Evolutionary conservation across 805 yeast species (phyloP).

Genomic region (Lachancea sp.): DNA sequence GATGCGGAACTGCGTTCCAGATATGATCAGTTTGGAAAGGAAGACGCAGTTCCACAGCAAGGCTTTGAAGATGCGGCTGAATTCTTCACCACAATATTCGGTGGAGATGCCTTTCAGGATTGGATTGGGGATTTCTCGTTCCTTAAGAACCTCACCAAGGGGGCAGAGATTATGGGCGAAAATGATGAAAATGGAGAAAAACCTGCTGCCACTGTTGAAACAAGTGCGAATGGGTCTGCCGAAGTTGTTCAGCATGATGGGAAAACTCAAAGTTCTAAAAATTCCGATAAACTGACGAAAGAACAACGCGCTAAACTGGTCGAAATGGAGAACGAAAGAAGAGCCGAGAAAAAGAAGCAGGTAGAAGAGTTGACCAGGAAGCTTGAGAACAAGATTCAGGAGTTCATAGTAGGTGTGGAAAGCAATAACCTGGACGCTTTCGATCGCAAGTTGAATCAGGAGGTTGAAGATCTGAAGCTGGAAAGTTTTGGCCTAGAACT

Average conservation of each 20-base stretch:
- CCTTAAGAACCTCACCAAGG: constrained; percentile 54
- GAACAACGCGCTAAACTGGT: constrained; percentile 45
- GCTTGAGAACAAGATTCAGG: constrained; percentile 42
- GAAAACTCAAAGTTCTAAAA: constrained; percentile 22
- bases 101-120: constrained; percentile 70
- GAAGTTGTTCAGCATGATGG: constrained; percentile 35
- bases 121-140: constrained; percentile 76
- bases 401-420: constrained; percentile 40
- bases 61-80: constrained; percentile 85
- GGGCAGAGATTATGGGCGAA: constrained; percentile 42
- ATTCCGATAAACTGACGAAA: constrained; percentile 24
- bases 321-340: constrained; percentile 49
- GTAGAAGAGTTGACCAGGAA: constrained; percentile 45
- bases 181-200: constrained; percentile 19
- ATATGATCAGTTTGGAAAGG: constrained; percentile 85
- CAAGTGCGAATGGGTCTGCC: constrained; percentile 3
- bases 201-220: constrained; percentile 14
- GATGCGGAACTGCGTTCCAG: constrained; percentile 60
- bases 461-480: constrained; percentile 76
- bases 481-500: constrained; percentile 94
- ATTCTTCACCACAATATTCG: constrained; percentile 76
- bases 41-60: constrained; percentile 57
- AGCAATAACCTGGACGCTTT: constrained; percentile 45
- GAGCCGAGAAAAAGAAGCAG: constrained; percentile 43
- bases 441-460: constrained; percentile 46